phyloP scores from a whole-genome alignment of 495 filamentous ascomycete species.

The Darksidea phi region DNA sequence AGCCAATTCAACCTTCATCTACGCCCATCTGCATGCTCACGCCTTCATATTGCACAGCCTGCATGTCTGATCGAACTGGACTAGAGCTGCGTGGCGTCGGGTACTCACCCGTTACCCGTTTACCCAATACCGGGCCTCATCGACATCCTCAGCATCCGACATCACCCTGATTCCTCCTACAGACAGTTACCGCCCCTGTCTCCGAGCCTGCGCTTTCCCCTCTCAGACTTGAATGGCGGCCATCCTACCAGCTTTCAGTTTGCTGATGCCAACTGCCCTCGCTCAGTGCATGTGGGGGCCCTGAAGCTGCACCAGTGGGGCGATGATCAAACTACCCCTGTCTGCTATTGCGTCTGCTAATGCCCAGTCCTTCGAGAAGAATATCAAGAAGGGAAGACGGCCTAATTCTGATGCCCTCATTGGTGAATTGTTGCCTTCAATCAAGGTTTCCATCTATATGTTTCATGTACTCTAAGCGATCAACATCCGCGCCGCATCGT shows the following conservation, averaged over 20 bases:
- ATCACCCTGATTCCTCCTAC: not conserved
- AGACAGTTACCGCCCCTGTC: too few species aligned
- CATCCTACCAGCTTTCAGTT: not conserved
- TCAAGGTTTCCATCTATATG: slow-evolving; percentile 20
- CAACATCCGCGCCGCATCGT: slow-evolving; percentile 17
- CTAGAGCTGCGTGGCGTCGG: too few species aligned
- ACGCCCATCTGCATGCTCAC: slow-evolving; percentile 24
- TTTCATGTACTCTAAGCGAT: slow-evolving; percentile 18
- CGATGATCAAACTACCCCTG: slow-evolving; percentile 7
- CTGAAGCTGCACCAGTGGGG: slow-evolving; percentile 21
- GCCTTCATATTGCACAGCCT: slow-evolving; percentile 23
- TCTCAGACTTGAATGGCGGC: not conserved
- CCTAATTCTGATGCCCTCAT: slow-evolving; percentile 6
- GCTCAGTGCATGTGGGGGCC: slow-evolving; percentile 19
- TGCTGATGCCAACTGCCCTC: not conserved
- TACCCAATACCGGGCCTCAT: not conserved
- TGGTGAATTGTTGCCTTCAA: slow-evolving; percentile 19
- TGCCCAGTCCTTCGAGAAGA: slow-evolving; percentile 14
- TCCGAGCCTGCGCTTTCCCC: too few species aligned
- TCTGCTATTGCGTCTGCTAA: not conserved
- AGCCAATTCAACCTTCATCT: slow-evolving; percentile 24
- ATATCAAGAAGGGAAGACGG: slow-evolving; percentile 3
- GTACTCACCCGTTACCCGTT: too few species aligned
- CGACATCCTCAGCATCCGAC: not conserved
- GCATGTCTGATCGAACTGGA: slow-evolving; percentile 3